Base-by-base conservation (phyloP, 2,329 filamentous ascomycete genomes). In the Plectosphaerella cucumerina region DNA sequence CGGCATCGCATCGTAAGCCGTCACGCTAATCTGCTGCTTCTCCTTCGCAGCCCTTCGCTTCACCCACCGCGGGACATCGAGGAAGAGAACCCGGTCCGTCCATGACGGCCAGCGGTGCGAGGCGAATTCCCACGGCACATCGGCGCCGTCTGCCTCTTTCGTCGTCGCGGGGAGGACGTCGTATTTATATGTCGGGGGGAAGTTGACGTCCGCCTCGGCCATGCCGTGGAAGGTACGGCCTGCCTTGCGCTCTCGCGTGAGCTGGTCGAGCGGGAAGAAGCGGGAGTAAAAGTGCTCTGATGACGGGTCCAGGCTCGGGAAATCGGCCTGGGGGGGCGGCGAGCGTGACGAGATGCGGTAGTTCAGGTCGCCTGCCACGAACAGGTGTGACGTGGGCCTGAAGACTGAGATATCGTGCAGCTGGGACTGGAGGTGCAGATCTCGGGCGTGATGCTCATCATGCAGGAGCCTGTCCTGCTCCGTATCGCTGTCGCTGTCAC, bases 111-210 rank as follows among this genome's bases (percentile, higher is more conserved):
- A 95, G 44, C 94, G 85, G 65, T 95, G 89, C 51, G 76, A 74
- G 8, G 91, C 89, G 81, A 91, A 97, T 31, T 75, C 70, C 85
- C 87, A 93, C 11, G 74, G 70, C 4, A 78, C 68, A 5, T 42
- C 39, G 3, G 71, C 63, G 34, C 70, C 65, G 41, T 70, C 63
- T 23, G 65, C 61, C 48, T 61, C 60, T 43, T 65, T 59, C 4
- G 20, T 21, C 10, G 26, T 21, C 17, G 59, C 63, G 2, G 67
- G 70, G 51, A 76, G 59, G 1, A 78, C 67, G 33, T 78, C 77
- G 66, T 94, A 95, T 69, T 99, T 99, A 76, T 99, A 99, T 0
- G 94, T 97, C 1, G 94, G 94, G 1, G 91, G 87, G 62, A 97
- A 99, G 4, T 68, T 69, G 52, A 97, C 83, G 1, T 79, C 73